phyloP scores from a whole-genome alignment of 805 yeast genomes.

The Teunomyces cretensis region DNA sequence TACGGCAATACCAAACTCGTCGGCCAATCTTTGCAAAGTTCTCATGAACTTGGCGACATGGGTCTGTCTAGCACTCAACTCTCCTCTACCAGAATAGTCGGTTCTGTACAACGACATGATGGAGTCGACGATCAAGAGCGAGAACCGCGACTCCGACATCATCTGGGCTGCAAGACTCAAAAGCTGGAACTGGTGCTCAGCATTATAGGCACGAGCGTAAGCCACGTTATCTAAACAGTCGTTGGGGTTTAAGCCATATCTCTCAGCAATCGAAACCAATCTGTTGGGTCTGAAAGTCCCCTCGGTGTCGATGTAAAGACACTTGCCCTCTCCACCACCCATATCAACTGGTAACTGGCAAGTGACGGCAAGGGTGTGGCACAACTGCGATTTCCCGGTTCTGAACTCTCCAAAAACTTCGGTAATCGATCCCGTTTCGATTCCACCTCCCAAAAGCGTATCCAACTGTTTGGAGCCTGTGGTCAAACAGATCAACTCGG shows the following conservation, averaged over 20 bases:
- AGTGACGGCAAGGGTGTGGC: slow-evolving; percentile 95
- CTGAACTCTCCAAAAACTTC: slow-evolving; percentile 97
- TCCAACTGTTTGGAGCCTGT: slow-evolving; percentile 95
- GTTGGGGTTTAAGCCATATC: slow-evolving; percentile 89
- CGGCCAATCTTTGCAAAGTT: slow-evolving; percentile 87
- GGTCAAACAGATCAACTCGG: slow-evolving; percentile 87
- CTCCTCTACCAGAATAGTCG: slow-evolving; percentile 94
- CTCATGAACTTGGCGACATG: slow-evolving; percentile 94
- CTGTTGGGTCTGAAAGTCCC: slow-evolving; percentile 95
- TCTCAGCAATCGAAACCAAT: slow-evolving; percentile 81
- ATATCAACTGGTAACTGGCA: slow-evolving; percentile 94
- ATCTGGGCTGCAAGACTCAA: slow-evolving; percentile 87
- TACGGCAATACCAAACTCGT: slow-evolving; percentile 96
- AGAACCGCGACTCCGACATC: slow-evolving; percentile 94
- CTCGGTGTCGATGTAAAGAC: slow-evolving; percentile 93
- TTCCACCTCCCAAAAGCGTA: slow-evolving; percentile 91
- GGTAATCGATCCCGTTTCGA: slow-evolving; percentile 95
- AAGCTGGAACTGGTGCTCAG: slow-evolving; percentile 90
- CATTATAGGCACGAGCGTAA: slow-evolving; percentile 94
- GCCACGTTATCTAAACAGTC: slow-evolving; percentile 97
- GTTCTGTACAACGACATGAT: slow-evolving; percentile 96
- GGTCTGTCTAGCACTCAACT: slow-evolving; percentile 88
- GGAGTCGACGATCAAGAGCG: slow-evolving; percentile 90
- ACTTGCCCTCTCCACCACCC: slow-evolving; percentile 99
- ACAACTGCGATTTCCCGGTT: slow-evolving; percentile 95